phyloP scores from a whole-genome alignment of 2,329 filamentous ascomycete species.

The Neofusicoccum sp. region DNA sequence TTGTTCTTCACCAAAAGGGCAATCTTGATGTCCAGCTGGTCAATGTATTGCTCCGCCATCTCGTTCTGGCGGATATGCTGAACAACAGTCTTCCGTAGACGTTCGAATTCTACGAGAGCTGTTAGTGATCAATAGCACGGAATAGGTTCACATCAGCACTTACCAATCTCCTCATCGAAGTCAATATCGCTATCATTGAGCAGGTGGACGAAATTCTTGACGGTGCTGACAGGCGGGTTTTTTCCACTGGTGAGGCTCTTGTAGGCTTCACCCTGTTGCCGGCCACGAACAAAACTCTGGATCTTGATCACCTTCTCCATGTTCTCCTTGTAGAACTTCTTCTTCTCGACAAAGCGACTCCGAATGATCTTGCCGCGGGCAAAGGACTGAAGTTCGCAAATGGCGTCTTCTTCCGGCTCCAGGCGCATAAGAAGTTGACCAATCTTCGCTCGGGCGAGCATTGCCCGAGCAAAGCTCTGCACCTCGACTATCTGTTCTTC shows the following conservation, averaged over 20 bases:
- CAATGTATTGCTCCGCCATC: constrained; percentile 95
- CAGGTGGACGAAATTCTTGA: constrained; percentile 97
- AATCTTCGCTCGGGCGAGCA: constrained; percentile 74
- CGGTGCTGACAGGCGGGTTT: constrained; percentile 93
- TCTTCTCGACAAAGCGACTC: constrained; percentile 77
- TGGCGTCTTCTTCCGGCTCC: constrained; percentile 77
- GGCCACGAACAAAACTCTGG: constrained; percentile 92
- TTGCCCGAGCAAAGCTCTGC: constrained; percentile 76
- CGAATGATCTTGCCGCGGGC: constrained; percentile 75
- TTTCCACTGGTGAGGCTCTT: constrained; percentile 95
- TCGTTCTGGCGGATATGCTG: constrained; percentile 98
- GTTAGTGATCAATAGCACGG: not conserved
- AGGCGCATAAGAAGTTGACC: constrained; percentile 75
- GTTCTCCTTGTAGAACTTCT: constrained; percentile 87
- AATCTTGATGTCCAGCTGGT: constrained; percentile 98
- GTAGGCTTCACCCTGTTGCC: constrained; percentile 96
- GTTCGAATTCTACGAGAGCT: constrained; percentile 73
- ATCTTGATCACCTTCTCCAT: constrained; percentile 99
- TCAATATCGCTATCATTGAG: constrained; percentile 98
- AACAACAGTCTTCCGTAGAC: constrained; percentile 91
- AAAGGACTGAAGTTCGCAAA: constrained; percentile 74
- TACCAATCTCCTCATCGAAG: constrained; percentile 89
- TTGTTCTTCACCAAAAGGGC: constrained; percentile 98
- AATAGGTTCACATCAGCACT: constrained; percentile 21
- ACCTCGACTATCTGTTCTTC: constrained; percentile 68